A percentile compares a stretch with the other conserved stretches of the same genome.
Conservation (phyloP, 1,139 yeast species). For the Suhomyces taliae region DNA sequence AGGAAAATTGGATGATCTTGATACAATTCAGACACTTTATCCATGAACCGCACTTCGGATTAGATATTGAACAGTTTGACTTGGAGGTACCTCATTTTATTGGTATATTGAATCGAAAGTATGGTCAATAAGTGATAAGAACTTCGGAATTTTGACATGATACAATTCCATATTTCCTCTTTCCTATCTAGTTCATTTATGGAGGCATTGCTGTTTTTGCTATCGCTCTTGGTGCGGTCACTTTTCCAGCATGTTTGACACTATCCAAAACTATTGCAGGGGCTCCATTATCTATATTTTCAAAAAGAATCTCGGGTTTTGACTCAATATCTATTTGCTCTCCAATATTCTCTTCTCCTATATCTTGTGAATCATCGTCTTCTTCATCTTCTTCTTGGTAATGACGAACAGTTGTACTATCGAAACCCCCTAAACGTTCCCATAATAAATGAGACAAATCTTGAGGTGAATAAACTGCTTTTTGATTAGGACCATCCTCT, state of each 20-base stretch:
- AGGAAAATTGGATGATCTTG: too few relatives aligned
- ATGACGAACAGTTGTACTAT: conserved; percentile 36
- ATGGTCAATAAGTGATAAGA: not conserved
- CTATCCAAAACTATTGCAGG: conserved; percentile 42
- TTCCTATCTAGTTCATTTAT: not conserved
- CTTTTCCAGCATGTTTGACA: conserved; percentile 10
- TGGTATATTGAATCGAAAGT: too few relatives aligned
- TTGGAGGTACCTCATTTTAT: too few relatives aligned
- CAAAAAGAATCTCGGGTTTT: conserved; percentile 40
- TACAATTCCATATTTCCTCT: too few relatives aligned
- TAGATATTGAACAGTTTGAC: too few relatives aligned
- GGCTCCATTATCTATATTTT: conserved; percentile 35
- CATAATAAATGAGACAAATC: conserved; percentile 46
- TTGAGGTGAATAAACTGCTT: conserved; percentile 38
- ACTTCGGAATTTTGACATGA: not conserved
- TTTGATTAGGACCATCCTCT: conserved; percentile 45
- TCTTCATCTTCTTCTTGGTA: conserved; percentile 22
- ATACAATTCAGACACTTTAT: too few relatives aligned
- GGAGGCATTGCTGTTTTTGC: conserved; percentile 27
- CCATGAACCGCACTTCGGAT: too few relatives aligned
- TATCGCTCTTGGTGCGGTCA: conserved; percentile 8
- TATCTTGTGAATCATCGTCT: conserved; percentile 2
- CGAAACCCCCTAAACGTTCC: conserved; percentile 46
- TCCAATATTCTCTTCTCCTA: not conserved
- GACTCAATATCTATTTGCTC: conserved; percentile 17